Evolutionary conservation across 2,329 filamentous ascomycete genomes (phyloP).

Genomic region (Pestalotiopsis sp.): DNA sequence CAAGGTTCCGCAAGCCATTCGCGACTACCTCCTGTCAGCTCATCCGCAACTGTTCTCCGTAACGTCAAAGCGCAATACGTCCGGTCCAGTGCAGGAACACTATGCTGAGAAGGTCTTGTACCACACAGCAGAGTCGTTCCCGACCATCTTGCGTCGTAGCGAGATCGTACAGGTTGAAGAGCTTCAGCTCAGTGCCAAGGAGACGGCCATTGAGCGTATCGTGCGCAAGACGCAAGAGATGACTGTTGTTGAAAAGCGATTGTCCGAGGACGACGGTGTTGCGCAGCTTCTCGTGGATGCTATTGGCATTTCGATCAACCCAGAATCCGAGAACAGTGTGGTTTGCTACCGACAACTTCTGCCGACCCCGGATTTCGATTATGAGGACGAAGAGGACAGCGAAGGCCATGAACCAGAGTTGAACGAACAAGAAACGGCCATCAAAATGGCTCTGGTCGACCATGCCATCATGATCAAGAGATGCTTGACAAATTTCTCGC

Average conservation of each 20-base stretch:
- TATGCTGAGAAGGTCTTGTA: conserved; percentile 84
- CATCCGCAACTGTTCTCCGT: conserved; percentile 80
- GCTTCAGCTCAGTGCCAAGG: conserved; percentile 70
- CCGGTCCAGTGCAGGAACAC: conserved; percentile 71
- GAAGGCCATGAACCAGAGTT: conserved; percentile 47
- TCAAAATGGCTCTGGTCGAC: conserved; percentile 85
- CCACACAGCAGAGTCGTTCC: conserved; percentile 83
- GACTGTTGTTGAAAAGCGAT: conserved; percentile 72
- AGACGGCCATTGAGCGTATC: conserved; percentile 90
- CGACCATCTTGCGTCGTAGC: conserved; percentile 85
- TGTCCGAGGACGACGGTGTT: conserved; percentile 72
- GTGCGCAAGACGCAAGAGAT: conserved; percentile 90
- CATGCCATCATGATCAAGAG: conserved; percentile 88
- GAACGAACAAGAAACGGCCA: conserved; percentile 70
- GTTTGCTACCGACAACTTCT: conserved; percentile 77
- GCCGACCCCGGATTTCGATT: conserved; percentile 51
- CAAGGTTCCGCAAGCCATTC: conserved; percentile 79
- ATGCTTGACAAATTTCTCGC: conserved; percentile 71
- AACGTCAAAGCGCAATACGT: conserved; percentile 71
- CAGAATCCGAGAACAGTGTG: conserved; percentile 75
- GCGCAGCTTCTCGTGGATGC: conserved; percentile 74
- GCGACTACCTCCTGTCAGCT: conserved; percentile 84
- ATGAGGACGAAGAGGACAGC: conserved; percentile 44
- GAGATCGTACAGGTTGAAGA: conserved; percentile 76
- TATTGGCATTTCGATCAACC: conserved; percentile 76